Percentiles rank a stretch among this genome's conserved stretches.
Evolutionary conservation across 306 rosid genomes (phyloP).

Genomic region (Vicia faba): DNA sequence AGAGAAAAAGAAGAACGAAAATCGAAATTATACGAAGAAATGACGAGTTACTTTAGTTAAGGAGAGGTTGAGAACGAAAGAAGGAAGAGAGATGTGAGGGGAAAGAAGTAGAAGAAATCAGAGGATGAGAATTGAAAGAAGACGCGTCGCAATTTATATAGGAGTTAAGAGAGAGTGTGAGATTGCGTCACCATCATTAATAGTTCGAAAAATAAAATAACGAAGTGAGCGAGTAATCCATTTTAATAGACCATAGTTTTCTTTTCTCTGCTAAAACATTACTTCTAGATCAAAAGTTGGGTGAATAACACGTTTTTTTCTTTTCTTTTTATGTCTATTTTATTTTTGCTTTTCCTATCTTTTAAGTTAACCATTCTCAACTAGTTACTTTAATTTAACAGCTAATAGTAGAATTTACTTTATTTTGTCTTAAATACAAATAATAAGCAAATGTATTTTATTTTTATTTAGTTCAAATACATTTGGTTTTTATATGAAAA

Average conservation of each 20-base stretch:
- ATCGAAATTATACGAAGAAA: background rate
- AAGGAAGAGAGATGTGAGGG: constrained; percentile 41
- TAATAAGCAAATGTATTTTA: background rate
- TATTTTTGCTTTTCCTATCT: background rate
- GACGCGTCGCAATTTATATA: constrained; percentile 40
- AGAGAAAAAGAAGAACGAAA: background rate
- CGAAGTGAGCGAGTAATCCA: background rate
- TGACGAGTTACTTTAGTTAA: constrained; percentile 36
- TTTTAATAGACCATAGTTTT: background rate
- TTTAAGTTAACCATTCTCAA: constrained; percentile 4
- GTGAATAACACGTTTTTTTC: constrained; percentile 3
- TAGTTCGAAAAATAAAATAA: background rate
- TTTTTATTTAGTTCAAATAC: background rate
- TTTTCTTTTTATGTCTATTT: background rate
- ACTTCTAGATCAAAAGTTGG: background rate
- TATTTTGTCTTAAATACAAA: background rate
- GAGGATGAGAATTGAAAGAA: constrained; percentile 29
- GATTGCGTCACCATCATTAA: background rate
- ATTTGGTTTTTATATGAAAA: no score
- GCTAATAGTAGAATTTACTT: background rate
- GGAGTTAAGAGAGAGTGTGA: background rate
- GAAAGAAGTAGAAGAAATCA: constrained; percentile 22
- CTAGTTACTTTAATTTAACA: background rate
- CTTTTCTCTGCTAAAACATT: background rate
- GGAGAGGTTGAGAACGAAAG: constrained; percentile 28